Conservation (phyloP, 78 protist genomes). For the Dictyostelium capitatum region DNA sequence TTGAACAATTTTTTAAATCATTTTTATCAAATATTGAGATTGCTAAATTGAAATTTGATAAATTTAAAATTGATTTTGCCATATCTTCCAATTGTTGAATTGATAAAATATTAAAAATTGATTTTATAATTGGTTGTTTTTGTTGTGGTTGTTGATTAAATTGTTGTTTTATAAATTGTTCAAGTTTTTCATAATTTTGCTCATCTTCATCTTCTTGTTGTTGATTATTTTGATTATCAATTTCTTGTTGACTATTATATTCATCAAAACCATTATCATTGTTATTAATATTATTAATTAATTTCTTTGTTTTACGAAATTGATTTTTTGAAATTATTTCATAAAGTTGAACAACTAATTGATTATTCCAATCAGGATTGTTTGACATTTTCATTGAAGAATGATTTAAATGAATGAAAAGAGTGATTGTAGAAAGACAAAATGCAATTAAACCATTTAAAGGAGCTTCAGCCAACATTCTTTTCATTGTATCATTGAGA, state of each 20-base stretch:
- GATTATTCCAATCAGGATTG: background rate
- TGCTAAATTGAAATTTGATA: conserved; percentile 50
- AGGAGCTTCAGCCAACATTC: background rate
- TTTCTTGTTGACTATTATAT: background rate
- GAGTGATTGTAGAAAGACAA: conserved; percentile 15
- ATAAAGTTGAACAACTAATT: background rate
- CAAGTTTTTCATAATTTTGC: background rate
- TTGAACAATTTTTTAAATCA: conserved; percentile 40
- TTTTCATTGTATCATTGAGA: conserved; percentile 21
- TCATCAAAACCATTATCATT: background rate
- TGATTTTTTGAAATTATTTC: background rate
- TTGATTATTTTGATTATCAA: background rate
- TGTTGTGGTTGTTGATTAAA: background rate
- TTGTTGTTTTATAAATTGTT: conserved; percentile 4
- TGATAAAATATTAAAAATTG: conserved; percentile 49
- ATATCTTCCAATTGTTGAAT: conserved; percentile 51
- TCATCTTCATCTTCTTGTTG: background rate
- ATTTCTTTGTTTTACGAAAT: background rate
- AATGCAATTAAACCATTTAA: conserved; percentile 19
- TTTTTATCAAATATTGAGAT: conserved; percentile 54
- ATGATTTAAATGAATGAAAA: conserved; percentile 32
- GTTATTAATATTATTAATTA: background rate
- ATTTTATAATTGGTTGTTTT: background rate
- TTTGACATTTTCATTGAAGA: background rate
- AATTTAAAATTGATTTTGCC: background rate